phyloP scores from a whole-genome alignment of 768 basidiomycete genomes.

The Russula earlei region DNA sequence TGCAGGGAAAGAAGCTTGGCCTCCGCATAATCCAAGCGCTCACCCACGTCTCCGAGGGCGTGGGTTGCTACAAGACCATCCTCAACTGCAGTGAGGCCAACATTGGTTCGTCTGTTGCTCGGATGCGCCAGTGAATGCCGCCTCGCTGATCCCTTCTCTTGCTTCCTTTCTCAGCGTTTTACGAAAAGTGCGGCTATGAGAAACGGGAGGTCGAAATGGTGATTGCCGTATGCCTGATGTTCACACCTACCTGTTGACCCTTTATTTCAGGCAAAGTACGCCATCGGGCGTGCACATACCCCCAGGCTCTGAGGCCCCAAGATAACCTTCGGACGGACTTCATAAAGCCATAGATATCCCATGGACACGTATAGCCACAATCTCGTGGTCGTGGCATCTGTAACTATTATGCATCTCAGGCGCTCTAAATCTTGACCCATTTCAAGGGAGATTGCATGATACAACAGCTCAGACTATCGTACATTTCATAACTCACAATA shows the following conservation, averaged over 20 bases:
- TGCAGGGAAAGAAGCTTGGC: conserved; percentile 91
- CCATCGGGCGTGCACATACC: conserved; percentile 35
- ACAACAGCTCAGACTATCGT: conserved; percentile 16
- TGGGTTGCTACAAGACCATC: conserved; percentile 93
- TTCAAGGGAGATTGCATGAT: neutral
- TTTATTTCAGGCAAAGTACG: conserved; percentile 48
- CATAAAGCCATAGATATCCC: neutral
- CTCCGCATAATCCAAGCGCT: conserved; percentile 79
- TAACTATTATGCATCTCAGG: neutral
- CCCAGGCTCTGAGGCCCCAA: conserved; percentile 23
- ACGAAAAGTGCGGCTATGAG: conserved; percentile 88
- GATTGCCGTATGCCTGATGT: conserved; percentile 17
- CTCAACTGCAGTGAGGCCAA: conserved; percentile 89
- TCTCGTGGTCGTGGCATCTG: neutral
- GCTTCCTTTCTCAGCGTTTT: conserved; percentile 58
- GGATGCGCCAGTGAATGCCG: neutral
- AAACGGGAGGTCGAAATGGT: conserved; percentile 96
- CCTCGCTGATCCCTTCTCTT: neutral
- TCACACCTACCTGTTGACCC: neutral
- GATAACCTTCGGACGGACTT: neutral
- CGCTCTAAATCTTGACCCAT: neutral
- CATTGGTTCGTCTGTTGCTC: conserved; percentile 63
- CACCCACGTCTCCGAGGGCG: conserved; percentile 69
- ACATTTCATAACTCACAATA: conserved; percentile 13
- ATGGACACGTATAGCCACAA: neutral